Evolutionary conservation across 768 basidiomycete genomes (phyloP), one percentile per base, ranked within the genome.

Genomic region (Scleroderma citrinum): DNA sequence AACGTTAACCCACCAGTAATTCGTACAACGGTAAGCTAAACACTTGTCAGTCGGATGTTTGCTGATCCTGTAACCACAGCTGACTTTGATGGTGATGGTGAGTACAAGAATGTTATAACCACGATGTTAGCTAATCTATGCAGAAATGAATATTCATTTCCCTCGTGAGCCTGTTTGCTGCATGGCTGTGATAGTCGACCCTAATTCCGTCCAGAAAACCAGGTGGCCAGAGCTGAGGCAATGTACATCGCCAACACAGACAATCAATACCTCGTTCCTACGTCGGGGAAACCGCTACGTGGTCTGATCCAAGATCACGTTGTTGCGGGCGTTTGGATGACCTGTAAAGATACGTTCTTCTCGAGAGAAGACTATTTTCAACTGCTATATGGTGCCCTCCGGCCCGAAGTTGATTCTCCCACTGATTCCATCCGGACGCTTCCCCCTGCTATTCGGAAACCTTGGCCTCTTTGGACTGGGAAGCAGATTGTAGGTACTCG

Each of bases 81-180:
- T 59, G 92, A 95, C 67, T 95, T 95, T 59, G 92, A 95, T 58
- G 92, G 92, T 55, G 92, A 95, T 70, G 87, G 86, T 85, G 52
- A 59, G 76, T 63, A 57, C 30, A 32, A 29, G 10, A 47, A 38
- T 17, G 26, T 48, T 7, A 21, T 31, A 43, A 31, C 17, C 13
- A 35, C 38, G 26, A 21, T 14, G 24, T 48, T 64, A 12, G 51
- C 49, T 30, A 21, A 24, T 34, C 50, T 36, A 48, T 41, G 21
- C 53, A 92, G 95, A 99, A 67, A 99, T 99, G 95, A 99, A 99
- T 70, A 92, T 99, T 43, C 96, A 99, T 72, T 99, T 99, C 59
- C 94, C 96, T 58, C 95, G 92, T 91, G 67, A 70, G 89, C 73
- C 12, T 34, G 40, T 46, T 32, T 3, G 38, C 26, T 8, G 26